Evolutionary conservation across 1,139 yeast species (phyloP).

Genomic region (Magnusiomyces magnusii): DNA sequence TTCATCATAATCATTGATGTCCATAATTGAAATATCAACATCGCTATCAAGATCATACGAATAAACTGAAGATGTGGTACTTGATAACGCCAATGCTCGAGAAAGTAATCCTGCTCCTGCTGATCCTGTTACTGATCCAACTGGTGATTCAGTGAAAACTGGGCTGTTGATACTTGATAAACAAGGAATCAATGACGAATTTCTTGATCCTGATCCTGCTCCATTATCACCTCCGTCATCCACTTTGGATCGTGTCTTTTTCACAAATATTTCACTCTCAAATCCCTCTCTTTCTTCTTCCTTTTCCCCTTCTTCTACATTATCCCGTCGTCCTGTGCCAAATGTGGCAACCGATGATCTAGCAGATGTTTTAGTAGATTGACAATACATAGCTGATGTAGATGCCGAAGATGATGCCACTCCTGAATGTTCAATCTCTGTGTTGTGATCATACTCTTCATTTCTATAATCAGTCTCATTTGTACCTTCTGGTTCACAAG

Average conservation of each 20-base stretch:
- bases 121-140: constrained; percentile 9
- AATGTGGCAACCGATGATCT: neutral
- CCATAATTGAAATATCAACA: constrained; percentile 1
- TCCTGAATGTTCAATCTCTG: neutral
- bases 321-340: neutral
- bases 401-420: neutral
- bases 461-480: neutral
- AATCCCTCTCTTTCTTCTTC: neutral
- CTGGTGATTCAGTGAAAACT: neutral
- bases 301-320: neutral
- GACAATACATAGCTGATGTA: neutral
- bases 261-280: neutral
- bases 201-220: neutral
- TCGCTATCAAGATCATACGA: constrained; percentile 1
- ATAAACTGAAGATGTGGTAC: neutral
- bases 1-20: neutral
- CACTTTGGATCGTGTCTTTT: neutral
- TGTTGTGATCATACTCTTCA: neutral
- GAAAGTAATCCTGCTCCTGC: neutral
- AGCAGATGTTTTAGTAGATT: neutral
- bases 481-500: neutral
- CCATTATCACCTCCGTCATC: neutral
- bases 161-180: neutral
- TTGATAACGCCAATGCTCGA: neutral
- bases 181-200: neutral